These are phyloP conservation scores for Kodamaea fukazawae DNA, from an alignment of 805 yeast species.

Conservation along the genomic window DNA sequence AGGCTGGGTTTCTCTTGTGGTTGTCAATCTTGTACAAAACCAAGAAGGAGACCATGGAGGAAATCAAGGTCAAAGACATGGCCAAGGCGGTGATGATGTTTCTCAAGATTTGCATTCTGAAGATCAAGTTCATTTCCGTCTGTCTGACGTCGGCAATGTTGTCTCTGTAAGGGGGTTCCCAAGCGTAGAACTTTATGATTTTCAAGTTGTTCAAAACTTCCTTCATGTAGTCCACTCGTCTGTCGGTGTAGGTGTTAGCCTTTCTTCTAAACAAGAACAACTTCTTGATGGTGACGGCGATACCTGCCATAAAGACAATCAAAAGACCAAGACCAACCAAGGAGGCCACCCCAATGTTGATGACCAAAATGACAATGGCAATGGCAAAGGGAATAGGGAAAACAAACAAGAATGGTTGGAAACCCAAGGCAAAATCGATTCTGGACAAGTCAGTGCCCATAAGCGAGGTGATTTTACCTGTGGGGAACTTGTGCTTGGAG, in stretches of 20 bases:
- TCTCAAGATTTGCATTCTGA: slow-evolving; percentile 63
- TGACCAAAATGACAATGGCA: slow-evolving; percentile 22
- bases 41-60: slow-evolving; percentile 60
- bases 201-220: slow-evolving; percentile 78
- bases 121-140: slow-evolving; percentile 60
- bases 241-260: slow-evolving; percentile 67
- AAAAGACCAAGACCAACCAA: slow-evolving; percentile 25
- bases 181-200: slow-evolving; percentile 82
- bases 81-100: slow-evolving; percentile 64
- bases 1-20: slow-evolving; percentile 49
- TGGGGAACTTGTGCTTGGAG: slow-evolving; percentile 20
- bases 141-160: slow-evolving; percentile 56
- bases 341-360: slow-evolving; percentile 24
- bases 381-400: slow-evolving; percentile 26
- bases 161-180: slow-evolving; percentile 79
- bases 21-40: slow-evolving; percentile 33
- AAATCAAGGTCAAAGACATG: slow-evolving; percentile 62
- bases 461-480: slow-evolving; percentile 25
- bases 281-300: slow-evolving; percentile 47
- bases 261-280: slow-evolving; percentile 45
- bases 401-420: slow-evolving; percentile 23
- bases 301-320: slow-evolving; percentile 30
- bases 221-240: slow-evolving; percentile 69
- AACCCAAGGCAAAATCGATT: slow-evolving; percentile 28
- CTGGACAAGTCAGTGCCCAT: slow-evolving; percentile 29